Conservation (phyloP, 2,329 filamentous ascomycete species). For the Diplodia corticola region DNA sequence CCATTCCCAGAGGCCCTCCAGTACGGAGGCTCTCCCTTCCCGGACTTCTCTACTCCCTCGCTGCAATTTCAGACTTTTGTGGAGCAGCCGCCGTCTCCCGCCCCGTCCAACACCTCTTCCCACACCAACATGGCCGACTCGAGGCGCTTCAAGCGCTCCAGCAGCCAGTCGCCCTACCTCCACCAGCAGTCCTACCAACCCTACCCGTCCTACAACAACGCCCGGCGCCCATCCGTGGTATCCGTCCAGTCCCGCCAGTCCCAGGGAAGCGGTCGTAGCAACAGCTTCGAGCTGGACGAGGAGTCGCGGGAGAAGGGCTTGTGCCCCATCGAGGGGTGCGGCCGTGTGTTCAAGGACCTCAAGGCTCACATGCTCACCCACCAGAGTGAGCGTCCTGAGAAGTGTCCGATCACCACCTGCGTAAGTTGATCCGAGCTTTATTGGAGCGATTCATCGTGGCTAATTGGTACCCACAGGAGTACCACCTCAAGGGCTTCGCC, state of each 20-base stretch:
- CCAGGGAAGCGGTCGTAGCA: conserved; percentile 54
- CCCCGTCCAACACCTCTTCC: conserved; percentile 57
- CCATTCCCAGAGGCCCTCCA: conserved; percentile 46
- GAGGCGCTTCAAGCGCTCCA: conserved; percentile 48
- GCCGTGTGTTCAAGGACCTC: conserved; percentile 83
- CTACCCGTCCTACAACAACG: conserved; percentile 48
- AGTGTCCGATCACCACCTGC: conserved; percentile 89
- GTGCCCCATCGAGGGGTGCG: conserved; percentile 82
- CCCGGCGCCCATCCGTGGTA: conserved; percentile 66
- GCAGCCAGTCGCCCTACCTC: conserved; percentile 68
- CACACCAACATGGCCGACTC: conserved; percentile 42
- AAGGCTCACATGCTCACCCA: conserved; percentile 96
- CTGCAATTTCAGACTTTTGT: conserved; percentile 42
- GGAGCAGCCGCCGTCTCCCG: conserved; percentile 61
- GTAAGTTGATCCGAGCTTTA: conserved; percentile 36
- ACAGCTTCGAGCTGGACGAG: conserved; percentile 35
- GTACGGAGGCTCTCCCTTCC: conserved; percentile 45
- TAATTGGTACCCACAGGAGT: conserved; percentile 72
- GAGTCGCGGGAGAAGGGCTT: conserved; percentile 65
- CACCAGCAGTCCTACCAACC: conserved; percentile 57
- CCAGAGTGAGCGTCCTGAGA: conserved; percentile 85
- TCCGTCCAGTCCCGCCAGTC: conserved; percentile 69
- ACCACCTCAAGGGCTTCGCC: conserved; percentile 88
- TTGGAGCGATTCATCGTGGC: neutral
- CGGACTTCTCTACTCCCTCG: conserved; percentile 43